These are phyloP conservation scores for Fomitiporia mediterranea DNA, from an alignment of 1,284 basidiomycete genomes.

Conservation along the genomic window DNA sequence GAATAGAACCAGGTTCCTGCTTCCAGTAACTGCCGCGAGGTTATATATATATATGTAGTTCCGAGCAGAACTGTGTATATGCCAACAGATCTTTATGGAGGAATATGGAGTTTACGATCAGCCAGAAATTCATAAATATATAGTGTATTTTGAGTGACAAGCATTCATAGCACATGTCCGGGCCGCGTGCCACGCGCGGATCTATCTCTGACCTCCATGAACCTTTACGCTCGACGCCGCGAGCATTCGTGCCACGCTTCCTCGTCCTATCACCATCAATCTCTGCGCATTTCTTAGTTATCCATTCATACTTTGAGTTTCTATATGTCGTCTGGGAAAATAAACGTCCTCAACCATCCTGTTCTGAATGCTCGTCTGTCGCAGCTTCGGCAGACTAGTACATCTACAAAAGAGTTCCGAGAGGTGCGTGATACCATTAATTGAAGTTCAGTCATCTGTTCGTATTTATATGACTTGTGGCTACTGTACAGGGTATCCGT, in stretches of 20 bases:
- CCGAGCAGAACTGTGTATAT: too few relatives aligned
- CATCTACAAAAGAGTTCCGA: constrained; percentile 72
- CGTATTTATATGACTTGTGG: background rate
- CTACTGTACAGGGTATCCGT: constrained; percentile 50
- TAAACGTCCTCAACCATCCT: constrained; percentile 62
- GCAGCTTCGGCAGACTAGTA: constrained; percentile 59
- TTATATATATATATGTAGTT: too few relatives aligned
- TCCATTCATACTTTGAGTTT: background rate
- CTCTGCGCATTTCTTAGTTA: background rate
- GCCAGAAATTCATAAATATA: too few relatives aligned
- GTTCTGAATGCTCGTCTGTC: constrained; percentile 69
- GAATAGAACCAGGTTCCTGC: too few relatives aligned
- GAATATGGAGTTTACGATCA: too few relatives aligned
- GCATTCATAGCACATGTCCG: too few relatives aligned
- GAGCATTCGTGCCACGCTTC: constrained; percentile 1
- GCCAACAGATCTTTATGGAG: too few relatives aligned
- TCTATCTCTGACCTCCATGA: constrained; percentile 3
- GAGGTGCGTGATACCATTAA: constrained; percentile 42
- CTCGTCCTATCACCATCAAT: background rate
- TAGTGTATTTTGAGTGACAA: too few relatives aligned
- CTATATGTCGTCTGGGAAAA: constrained; percentile 31
- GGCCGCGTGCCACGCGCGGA: background rate
- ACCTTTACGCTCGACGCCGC: background rate
- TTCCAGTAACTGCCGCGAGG: too few relatives aligned
- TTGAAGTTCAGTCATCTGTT: background rate